A percentile compares a stretch with the other conserved stretches of the same genome.
These are phyloP conservation scores for Lepidium didymum DNA, from an alignment of 345 rosid species.

Conservation along the genomic window DNA sequence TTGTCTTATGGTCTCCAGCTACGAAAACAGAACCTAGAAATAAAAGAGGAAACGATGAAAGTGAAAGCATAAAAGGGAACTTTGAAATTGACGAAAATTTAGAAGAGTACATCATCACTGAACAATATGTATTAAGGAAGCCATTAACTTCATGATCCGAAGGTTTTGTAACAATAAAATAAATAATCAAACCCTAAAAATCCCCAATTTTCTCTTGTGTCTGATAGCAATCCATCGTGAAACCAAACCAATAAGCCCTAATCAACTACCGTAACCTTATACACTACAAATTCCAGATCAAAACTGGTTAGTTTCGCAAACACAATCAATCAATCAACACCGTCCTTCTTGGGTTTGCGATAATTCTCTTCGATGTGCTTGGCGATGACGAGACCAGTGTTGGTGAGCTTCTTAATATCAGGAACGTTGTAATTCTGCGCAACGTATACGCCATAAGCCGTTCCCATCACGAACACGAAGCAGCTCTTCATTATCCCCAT, in stretches of 20 bases:
- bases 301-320: background rate
- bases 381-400: conserved; percentile 38
- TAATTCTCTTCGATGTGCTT: conserved; percentile 58
- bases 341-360: conserved; percentile 53
- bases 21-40: background rate
- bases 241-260: background rate
- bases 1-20: background rate
- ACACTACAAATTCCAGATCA: background rate
- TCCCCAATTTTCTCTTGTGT: background rate
- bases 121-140: background rate
- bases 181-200: background rate
- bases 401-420: conserved; percentile 40
- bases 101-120: background rate
- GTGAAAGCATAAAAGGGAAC: background rate
- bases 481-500: conserved; percentile 53
- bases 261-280: background rate
- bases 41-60: background rate
- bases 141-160: background rate
- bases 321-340: conserved; percentile 20
- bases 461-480: conserved; percentile 42
- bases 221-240: background rate
- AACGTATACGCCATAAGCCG: conserved; percentile 45
- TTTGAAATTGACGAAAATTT: background rate
- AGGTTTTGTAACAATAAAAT: background rate
- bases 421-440: conserved; percentile 76